Base-by-base conservation (phyloP, 257 asterid genomes). In the Scutellaria galericulata region DNA sequence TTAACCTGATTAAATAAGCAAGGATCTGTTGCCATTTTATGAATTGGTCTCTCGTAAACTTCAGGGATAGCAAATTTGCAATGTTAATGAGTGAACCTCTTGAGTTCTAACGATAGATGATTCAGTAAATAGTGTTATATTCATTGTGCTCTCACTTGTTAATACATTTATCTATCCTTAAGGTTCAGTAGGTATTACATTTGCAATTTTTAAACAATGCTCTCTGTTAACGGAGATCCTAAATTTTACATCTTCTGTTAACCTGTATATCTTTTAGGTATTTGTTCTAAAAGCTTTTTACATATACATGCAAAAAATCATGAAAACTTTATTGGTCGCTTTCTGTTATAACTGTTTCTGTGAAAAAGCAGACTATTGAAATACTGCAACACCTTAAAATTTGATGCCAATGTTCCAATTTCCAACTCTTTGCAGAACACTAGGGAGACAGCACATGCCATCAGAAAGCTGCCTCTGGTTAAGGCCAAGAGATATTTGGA, bases 401-500 rank as follows among this genome's bases (percentile, higher is more conserved):
- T 31, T 15, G 3, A 6, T n/a, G 48, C 66, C 31, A 45, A 73
- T 5, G 7, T 54, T 0, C 48, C 41, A 8, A n/a, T 18, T 41
- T 24, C 35, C 3, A 9, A 31, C 7, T 42, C 41, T 13, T 18
- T 77, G 60, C 83, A 92, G 97, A 92, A 92, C 77, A 92, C 97
- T 1, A 85, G 96, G 72, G 96, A 92, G 50, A 89, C 98, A 4
- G 98, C 96, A 0, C 98, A 92, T 39, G 96, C 98, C 64, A 70
- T 89, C 74, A 79, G 96, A 56, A 88, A 84, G 88, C 64, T 92
- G 73, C 89, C 90, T 66, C 79, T 92, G 12, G 76, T 7, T 75
- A 87, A 92, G 88, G 97, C 97, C 73, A 92, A 92, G 88, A 86
- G 95, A 68, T 92, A 92, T 55, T 73, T 92, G 79, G 96, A 92